Base-by-base conservation (phyloP, 129 eudicot species). In the Centella asiatica region DNA sequence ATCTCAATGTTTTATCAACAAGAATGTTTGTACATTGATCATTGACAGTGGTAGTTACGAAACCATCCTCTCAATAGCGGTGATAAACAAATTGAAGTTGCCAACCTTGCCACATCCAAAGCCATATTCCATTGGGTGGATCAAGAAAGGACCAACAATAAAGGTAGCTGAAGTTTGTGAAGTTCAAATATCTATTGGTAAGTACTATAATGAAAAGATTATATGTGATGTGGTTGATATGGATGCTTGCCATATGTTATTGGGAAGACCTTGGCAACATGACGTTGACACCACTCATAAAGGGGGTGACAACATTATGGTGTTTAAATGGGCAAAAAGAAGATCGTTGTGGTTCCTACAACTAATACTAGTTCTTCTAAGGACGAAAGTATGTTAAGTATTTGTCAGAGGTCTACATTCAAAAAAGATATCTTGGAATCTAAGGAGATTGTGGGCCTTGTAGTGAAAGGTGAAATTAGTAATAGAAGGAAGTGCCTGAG, bases 171-270 rank as follows among this genome's bases (percentile, higher is more conserved):
- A 32, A 33, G 50, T 47, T 0, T 66, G 39, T 13, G 19, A 10
- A 19, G 62, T 65, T 2, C 61, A 31, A 6, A 11, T 51, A n/a
- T 65, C 60, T 4, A 33, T 65, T 46, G 22, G 69, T 2, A 65
- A 48, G 26, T 34, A 53, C 39, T 67, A 67, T 39, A 15, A 40
- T 4, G 64, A 39, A 1, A 54, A 55, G 53, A n/a, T 67, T 1
- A 2, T 36, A 2, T 55, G 55, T 40, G 54, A 67, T 39, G 54
- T 67, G 15, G 4, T 67, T n/a, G 55, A 54, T 25, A 53, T 53
- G 54, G 72, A 67, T 67, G 33, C 58, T 1, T 7, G 60, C 26
- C 60, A 65, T 49, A 17, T 65, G 12, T 9, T 68, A 32, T 17
- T 40, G 31, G 72, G 46, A 1, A 4, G 58, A 1, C 33, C 46